Conservation (phyloP, 2,329 filamentous ascomycete species). For the Neofusicoccum kwambonambiense region DNA sequence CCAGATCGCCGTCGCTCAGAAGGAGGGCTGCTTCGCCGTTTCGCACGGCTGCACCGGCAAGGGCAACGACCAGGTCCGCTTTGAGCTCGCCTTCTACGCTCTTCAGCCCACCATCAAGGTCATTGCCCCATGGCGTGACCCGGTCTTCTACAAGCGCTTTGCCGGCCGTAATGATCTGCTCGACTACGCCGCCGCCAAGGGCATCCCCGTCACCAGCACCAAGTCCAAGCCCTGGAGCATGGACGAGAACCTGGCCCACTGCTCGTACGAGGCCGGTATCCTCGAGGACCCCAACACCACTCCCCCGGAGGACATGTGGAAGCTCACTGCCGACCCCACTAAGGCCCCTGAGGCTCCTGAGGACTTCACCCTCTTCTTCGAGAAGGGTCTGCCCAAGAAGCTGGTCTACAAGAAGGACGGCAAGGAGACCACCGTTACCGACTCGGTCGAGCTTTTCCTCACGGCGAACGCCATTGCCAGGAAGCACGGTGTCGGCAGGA, state of each 20-base stretch:
- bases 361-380: conserved; percentile 70
- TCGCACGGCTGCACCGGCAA: conserved; percentile 46
- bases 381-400: conserved; percentile 73
- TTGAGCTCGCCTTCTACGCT: conserved; percentile 63
- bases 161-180: conserved; percentile 70
- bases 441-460: conserved; percentile 70
- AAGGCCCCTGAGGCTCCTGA: conserved; percentile 69
- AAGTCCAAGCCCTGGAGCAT: conserved; percentile 70
- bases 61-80: conserved; percentile 65
- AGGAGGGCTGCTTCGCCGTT: conserved; percentile 58
- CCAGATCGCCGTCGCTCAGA: conserved; percentile 63
- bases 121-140: conserved; percentile 72
- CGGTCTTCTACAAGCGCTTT: conserved; percentile 69
- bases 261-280: conserved; percentile 76
- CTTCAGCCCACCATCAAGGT: conserved; percentile 66
- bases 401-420: conserved; percentile 56
- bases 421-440: conserved; percentile 60
- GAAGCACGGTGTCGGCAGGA: conserved; percentile 71
- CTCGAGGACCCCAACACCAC: conserved; percentile 65
- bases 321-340: conserved; percentile 65
- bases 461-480: conserved; percentile 69
- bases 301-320: conserved; percentile 79
- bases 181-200: conserved; percentile 65
- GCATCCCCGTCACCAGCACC: conserved; percentile 70
- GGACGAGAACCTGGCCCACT: conserved; percentile 73